These are phyloP conservation scores for Lodderomyces margitis DNA, from an alignment of 1,139 yeast species.

Conservation along the genomic window DNA sequence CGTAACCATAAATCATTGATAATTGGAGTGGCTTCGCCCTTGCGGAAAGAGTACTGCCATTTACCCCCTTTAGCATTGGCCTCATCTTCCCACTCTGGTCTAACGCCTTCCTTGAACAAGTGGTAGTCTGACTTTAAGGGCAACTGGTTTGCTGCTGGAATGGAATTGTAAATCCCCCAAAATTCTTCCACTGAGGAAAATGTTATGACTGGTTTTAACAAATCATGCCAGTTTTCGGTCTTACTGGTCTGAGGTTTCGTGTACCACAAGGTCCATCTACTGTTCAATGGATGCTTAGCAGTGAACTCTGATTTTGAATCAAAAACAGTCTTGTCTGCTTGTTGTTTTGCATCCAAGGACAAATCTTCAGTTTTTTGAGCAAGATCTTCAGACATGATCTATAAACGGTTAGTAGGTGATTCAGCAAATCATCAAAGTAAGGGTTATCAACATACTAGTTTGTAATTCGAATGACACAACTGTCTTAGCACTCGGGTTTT, in stretches of 20 bases:
- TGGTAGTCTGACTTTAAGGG: slow-evolving; percentile 95
- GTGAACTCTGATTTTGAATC: slow-evolving; percentile 67
- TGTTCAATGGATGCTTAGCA: slow-evolving; percentile 87
- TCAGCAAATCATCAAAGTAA: background rate
- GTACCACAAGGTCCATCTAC: slow-evolving; percentile 97
- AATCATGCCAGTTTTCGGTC: slow-evolving; percentile 88
- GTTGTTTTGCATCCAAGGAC: slow-evolving; percentile 47
- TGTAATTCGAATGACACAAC: slow-evolving; percentile 1
- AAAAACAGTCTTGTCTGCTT: slow-evolving; percentile 52
- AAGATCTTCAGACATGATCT: slow-evolving; percentile 51
- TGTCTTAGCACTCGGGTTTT: background rate
- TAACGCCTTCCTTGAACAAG: slow-evolving; percentile 88
- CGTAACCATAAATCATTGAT: slow-evolving; percentile 94
- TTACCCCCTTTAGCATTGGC: slow-evolving; percentile 90
- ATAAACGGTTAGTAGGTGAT: background rate
- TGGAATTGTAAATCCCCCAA: slow-evolving; percentile 96
- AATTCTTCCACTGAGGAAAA: slow-evolving; percentile 94
- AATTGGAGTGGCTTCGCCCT: slow-evolving; percentile 57
- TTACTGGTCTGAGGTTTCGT: slow-evolving; percentile 84
- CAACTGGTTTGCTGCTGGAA: slow-evolving; percentile 88
- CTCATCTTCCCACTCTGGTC: slow-evolving; percentile 98
- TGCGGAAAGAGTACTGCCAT: slow-evolving; percentile 75
- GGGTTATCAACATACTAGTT: background rate
- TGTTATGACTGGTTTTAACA: slow-evolving; percentile 89
- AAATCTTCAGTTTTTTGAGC: slow-evolving; percentile 53